phyloP scores from a whole-genome alignment of 768 basidiomycete species.

The Mycena haematopus region DNA sequence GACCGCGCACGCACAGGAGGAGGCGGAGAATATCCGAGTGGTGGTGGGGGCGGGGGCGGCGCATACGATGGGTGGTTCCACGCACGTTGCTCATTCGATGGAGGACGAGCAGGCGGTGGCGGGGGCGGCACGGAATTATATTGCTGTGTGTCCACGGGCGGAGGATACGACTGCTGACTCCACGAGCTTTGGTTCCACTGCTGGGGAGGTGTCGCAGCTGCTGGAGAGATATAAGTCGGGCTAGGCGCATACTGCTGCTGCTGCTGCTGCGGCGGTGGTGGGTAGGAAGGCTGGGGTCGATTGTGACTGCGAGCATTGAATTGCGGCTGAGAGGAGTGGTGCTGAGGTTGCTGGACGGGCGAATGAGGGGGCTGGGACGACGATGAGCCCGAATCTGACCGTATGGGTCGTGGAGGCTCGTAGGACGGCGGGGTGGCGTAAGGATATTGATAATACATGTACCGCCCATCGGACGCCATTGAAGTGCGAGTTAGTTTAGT shows the following conservation, averaged over 20 bases:
- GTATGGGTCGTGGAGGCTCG: slow-evolving; percentile 27
- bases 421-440: slow-evolving; percentile 25
- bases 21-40: slow-evolving; percentile 25
- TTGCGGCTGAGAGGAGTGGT: slow-evolving; percentile 23
- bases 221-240: slow-evolving; percentile 21
- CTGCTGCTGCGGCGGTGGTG: slow-evolving; percentile 10
- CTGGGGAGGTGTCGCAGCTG: slow-evolving; percentile 15
- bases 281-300: slow-evolving; percentile 20
- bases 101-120: slow-evolving; percentile 8
- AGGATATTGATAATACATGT: slow-evolving; percentile 28
- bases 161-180: slow-evolving; percentile 24
- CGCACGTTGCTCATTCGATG: slow-evolving; percentile 19
- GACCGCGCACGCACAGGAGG: slow-evolving; percentile 23
- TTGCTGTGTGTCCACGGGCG: slow-evolving; percentile 20
- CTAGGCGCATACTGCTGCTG: slow-evolving; percentile 21
- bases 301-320: slow-evolving; percentile 19
- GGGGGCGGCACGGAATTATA: slow-evolving; percentile 19
- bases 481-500: background rate
- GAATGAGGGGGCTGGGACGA: slow-evolving; percentile 28
- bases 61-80: slow-evolving; percentile 23
- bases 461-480: slow-evolving; percentile 31
- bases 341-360: slow-evolving; percentile 22
- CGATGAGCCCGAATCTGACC: slow-evolving; percentile 29
- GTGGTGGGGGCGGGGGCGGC: slow-evolving; percentile 21
- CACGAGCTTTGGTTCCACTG: slow-evolving; percentile 26